These are phyloP conservation scores for Quercus ilex DNA, from an alignment of 306 rosid species.

Conservation along the genomic window DNA sequence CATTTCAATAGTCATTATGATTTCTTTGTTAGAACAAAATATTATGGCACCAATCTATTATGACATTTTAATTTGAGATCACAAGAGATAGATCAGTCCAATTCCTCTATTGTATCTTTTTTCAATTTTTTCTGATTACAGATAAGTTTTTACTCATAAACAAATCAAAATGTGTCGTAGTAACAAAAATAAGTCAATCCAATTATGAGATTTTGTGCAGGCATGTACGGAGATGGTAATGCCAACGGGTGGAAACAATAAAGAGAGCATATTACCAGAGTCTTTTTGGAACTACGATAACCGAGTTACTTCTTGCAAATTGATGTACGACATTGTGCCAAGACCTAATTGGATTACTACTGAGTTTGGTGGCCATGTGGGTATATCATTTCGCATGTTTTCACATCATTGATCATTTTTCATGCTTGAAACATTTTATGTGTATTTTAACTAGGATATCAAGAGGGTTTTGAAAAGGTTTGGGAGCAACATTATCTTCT, in stretches of 20 bases:
- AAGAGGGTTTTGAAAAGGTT: conserved; percentile 54
- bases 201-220: conserved; percentile 24
- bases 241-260: conserved; percentile 42
- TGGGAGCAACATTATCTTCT: conserved; percentile 84
- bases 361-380: conserved; percentile 72
- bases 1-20: no score
- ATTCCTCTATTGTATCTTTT: no score
- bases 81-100: no score
- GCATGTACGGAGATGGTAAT: conserved; percentile 82
- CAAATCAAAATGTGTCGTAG: no score
- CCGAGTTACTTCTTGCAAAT: conserved; percentile 19
- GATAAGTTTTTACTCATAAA: no score
- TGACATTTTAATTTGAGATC: no score
- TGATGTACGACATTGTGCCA: conserved; percentile 19
- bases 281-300: conserved; percentile 36
- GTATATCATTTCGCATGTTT: not conserved
- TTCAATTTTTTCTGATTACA: no score
- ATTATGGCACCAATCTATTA: no score
- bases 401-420: not conserved
- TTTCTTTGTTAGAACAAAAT: no score
- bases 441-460: conserved; percentile 41
- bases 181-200: no score
- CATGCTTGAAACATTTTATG: not conserved
- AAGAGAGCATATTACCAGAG: conserved; percentile 64
- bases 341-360: conserved; percentile 77